A percentile compares a stretch with the other conserved stretches of the same genome.
phyloP scores from a whole-genome alignment of 192 early-diverging fungal genomes.

The Rhizoclosmatium globosum region DNA sequence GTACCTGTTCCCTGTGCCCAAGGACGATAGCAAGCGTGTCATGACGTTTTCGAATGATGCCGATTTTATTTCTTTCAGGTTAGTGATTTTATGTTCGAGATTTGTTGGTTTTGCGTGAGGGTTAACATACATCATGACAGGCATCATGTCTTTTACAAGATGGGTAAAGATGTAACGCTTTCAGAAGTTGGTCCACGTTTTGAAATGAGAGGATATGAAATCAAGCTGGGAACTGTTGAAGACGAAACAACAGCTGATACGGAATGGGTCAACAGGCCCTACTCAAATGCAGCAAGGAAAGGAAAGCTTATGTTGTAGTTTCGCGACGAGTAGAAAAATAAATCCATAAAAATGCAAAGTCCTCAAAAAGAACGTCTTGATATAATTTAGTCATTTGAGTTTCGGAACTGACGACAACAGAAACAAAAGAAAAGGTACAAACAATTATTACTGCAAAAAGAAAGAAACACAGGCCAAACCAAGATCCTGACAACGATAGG shows the following conservation, averaged over 20 bases:
- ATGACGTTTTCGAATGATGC: constrained; percentile 97
- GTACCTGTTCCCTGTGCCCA: constrained; percentile 97
- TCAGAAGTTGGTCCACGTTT: constrained; percentile 98
- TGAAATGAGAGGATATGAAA: constrained; percentile 97
- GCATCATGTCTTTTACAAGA: constrained; percentile 95
- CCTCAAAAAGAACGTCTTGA: too few relatives aligned
- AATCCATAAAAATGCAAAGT: too few relatives aligned
- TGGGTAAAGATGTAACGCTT: constrained; percentile 89
- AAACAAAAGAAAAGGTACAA: too few relatives aligned
- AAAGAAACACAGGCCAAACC: too few relatives aligned
- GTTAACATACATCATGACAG: constrained; percentile 45
- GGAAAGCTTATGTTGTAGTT: constrained; percentile 53
- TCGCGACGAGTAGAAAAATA: too few relatives aligned
- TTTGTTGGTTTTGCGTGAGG: neutral
- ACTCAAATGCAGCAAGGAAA: constrained; percentile 81
- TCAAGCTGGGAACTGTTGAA: constrained; percentile 94
- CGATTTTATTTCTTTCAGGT: constrained; percentile 96
- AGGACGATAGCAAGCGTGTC: constrained; percentile 92
- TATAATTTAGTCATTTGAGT: too few relatives aligned
- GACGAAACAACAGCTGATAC: constrained; percentile 88
- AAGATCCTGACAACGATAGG: too few relatives aligned
- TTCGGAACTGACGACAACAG: too few relatives aligned
- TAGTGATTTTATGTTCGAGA: constrained; percentile 29
- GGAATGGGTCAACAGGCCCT: constrained; percentile 96
- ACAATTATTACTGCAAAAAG: too few relatives aligned